Percentiles rank a stretch among this genome's conserved stretches.
These are phyloP conservation scores for Chaetomium tenue DNA, from an alignment of 495 filamentous ascomycete genomes.

Conservation along the genomic window DNA sequence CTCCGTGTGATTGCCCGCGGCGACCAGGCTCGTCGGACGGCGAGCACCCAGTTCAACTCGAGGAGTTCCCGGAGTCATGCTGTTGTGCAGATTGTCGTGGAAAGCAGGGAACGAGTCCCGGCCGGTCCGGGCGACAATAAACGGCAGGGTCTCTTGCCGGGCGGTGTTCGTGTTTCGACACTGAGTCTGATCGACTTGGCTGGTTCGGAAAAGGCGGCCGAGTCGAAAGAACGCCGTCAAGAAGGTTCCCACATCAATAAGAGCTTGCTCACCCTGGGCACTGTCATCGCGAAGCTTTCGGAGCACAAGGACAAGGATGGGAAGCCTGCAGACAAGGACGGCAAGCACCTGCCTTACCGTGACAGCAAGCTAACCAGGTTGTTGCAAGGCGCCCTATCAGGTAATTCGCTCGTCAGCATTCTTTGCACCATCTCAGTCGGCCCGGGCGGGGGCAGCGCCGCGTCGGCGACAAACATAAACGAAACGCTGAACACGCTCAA, in stretches of 20 bases:
- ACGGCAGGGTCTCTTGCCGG: constrained; percentile 73
- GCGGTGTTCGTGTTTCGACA: constrained; percentile 92
- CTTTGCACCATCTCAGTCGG: constrained; percentile 91
- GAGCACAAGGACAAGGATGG: constrained; percentile 81
- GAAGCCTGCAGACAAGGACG: constrained; percentile 71
- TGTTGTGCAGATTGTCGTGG: constrained; percentile 97
- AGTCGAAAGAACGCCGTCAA: constrained; percentile 88
- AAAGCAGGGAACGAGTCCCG: constrained; percentile 84
- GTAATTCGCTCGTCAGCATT: constrained; percentile 92
- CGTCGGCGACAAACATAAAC: constrained; percentile 66
- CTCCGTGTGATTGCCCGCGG: constrained; percentile 92
- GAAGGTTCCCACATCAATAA: constrained; percentile 99
- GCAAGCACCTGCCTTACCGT: constrained; percentile 89
- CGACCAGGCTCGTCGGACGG: constrained; percentile 82
- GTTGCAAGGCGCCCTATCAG: constrained; percentile 88
- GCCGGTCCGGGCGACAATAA: constrained; percentile 60
- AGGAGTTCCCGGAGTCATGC: constrained; percentile 96
- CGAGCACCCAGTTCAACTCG: constrained; percentile 93
- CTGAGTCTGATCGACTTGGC: constrained; percentile 94
- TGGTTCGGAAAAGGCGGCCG: constrained; percentile 91
- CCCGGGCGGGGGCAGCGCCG: constrained; percentile 59
- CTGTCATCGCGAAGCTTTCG: constrained; percentile 82
- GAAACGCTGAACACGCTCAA: constrained; percentile 96
- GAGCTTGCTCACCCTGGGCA: constrained; percentile 90
- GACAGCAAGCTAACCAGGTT: constrained; percentile 96